phyloP scores from a whole-genome alignment of 805 yeast species.

The Ogataea wickerhamii region DNA sequence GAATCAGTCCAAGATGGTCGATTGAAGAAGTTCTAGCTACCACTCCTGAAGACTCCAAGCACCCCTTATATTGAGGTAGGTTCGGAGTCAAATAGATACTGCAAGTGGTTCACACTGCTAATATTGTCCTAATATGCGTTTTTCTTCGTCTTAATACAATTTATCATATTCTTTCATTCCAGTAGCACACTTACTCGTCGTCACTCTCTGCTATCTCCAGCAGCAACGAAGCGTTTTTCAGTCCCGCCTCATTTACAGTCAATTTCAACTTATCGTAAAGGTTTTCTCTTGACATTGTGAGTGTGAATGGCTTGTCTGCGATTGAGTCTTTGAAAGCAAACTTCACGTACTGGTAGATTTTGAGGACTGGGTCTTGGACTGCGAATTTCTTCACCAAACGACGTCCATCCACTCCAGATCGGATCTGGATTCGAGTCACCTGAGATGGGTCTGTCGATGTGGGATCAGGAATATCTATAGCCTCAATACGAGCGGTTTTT shows the following conservation, averaged over 20 bases:
- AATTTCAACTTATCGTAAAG: constrained; percentile 49
- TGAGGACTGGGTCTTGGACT: constrained; percentile 52
- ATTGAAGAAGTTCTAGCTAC: constrained; percentile 71
- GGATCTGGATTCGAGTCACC: constrained; percentile 77
- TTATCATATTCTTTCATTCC: constrained; percentile 1
- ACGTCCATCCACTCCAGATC: constrained; percentile 77
- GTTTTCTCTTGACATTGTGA: constrained; percentile 57
- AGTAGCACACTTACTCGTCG: constrained; percentile 3
- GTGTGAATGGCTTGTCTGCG: constrained; percentile 46
- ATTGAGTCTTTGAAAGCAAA: constrained; percentile 43
- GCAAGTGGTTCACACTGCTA: too few relatives aligned
- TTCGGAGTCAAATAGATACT: too few relatives aligned
- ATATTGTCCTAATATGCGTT: too few relatives aligned
- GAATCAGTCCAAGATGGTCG: constrained; percentile 67
- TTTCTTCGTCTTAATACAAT: not conserved
- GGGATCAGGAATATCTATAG: constrained; percentile 59
- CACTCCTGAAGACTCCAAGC: constrained; percentile 61
- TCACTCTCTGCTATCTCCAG: constrained; percentile 49
- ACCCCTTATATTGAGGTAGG: constrained; percentile 19
- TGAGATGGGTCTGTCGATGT: constrained; percentile 44
- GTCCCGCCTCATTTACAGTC: constrained; percentile 69
- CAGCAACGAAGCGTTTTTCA: constrained; percentile 76
- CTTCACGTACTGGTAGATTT: constrained; percentile 67
- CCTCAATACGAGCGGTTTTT: constrained; percentile 15
- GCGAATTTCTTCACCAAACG: constrained; percentile 70